Evolutionary conservation across 495 filamentous ascomycete genomes (phyloP).

Genomic region (Aspergillus bridgeri): DNA sequence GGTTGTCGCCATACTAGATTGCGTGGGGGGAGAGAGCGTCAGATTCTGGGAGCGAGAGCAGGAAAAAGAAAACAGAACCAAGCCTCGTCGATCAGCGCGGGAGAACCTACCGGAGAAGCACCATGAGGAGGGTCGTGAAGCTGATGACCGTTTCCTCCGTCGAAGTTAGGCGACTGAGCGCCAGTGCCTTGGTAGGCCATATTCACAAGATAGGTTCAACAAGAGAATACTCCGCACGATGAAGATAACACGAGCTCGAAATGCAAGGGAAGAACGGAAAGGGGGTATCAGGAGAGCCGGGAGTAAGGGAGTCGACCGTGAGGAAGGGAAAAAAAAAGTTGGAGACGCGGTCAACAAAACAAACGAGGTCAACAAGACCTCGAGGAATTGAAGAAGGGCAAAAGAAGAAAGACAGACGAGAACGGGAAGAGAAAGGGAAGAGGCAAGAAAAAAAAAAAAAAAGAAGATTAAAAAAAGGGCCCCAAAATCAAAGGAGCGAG

Average conservation of each 20-base stretch:
- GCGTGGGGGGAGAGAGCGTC: neutral
- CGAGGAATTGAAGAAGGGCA: neutral
- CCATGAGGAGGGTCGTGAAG: conserved; percentile 62
- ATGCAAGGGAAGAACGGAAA: conserved; percentile 19
- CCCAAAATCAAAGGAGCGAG: conserved; percentile 1
- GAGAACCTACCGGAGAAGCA: conserved; percentile 50
- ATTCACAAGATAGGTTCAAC: conserved; percentile 20
- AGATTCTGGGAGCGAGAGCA: neutral
- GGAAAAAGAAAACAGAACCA: neutral
- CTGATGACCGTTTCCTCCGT: conserved; percentile 56
- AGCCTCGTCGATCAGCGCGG: neutral
- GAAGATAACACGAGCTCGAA: conserved; percentile 7
- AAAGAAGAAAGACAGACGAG: conserved; percentile 11
- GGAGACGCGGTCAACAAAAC: neutral
- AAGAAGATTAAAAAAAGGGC: conserved; percentile 11
- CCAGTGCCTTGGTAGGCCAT: conserved; percentile 54
- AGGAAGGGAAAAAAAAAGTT: neutral
- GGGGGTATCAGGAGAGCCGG: conserved; percentile 29
- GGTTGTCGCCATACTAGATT: conserved; percentile 31
- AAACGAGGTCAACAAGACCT: neutral
- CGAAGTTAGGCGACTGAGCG: conserved; percentile 35
- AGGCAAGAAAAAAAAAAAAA: conserved; percentile 10
- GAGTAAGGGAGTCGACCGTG: conserved; percentile 9
- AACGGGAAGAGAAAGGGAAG: conserved; percentile 8
- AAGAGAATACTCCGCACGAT: conserved; percentile 10